Evolutionary conservation across 148 eudicot genomes (phyloP).

Genomic region (Rhododendron simsii): DNA sequence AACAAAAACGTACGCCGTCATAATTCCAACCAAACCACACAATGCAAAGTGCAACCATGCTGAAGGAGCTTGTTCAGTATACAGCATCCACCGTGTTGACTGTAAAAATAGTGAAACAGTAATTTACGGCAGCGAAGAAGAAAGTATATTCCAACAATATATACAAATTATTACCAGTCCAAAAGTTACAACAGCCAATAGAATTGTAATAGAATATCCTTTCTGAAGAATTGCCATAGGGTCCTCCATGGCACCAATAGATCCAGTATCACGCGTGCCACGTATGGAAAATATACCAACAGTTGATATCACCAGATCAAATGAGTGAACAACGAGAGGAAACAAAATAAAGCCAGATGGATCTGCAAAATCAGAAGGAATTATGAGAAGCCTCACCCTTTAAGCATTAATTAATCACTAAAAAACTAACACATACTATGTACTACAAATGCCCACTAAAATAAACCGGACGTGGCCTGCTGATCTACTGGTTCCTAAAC

Average conservation of each 20-base stretch:
- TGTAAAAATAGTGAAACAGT: constrained; percentile 25
- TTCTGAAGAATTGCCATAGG: constrained; percentile 94
- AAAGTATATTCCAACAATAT: not conserved
- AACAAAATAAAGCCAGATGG: constrained; percentile 98
- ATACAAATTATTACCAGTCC: constrained; percentile 61
- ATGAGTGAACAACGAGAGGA: constrained; percentile 96
- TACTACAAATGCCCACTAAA: not conserved
- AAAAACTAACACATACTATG: not conserved
- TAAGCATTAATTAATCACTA: constrained; percentile 3
- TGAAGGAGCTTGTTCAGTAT: constrained; percentile 98
- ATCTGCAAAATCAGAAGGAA: constrained; percentile 34
- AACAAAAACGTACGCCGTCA: constrained; percentile 85
- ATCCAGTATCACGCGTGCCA: constrained; percentile 64
- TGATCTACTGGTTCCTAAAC: constrained; percentile 1
- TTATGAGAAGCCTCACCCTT: not conserved
- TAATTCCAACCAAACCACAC: constrained; percentile 95
- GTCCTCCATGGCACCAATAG: constrained; percentile 57
- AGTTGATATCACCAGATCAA: constrained; percentile 91
- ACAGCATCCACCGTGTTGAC: constrained; percentile 99
- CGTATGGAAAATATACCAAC: constrained; percentile 91
- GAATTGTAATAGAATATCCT: constrained; percentile 84
- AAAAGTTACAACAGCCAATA: constrained; percentile 86
- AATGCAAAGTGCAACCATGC: constrained; percentile 94
- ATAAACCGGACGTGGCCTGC: not conserved
- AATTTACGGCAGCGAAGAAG: not conserved